Evolutionary conservation across 2,329 filamentous ascomycete species (phyloP).

Genomic region (Talaromyces islandicus): DNA sequence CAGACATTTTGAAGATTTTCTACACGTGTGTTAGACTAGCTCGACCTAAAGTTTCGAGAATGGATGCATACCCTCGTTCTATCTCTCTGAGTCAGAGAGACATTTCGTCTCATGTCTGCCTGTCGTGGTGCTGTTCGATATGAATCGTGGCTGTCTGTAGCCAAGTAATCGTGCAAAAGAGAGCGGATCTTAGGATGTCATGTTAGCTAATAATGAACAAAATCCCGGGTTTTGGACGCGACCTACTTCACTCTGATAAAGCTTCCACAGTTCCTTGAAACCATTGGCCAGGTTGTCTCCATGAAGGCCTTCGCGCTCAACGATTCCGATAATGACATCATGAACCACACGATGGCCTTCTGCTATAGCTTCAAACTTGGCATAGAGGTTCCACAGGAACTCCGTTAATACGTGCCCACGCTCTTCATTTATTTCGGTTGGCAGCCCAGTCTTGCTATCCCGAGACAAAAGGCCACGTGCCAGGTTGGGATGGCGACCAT

Average conservation of each 20-base stretch:
- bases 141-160: slow-evolving; percentile 73
- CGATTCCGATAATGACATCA: slow-evolving; percentile 81
- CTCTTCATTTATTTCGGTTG: slow-evolving; percentile 66
- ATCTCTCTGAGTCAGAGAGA: slow-evolving; percentile 43
- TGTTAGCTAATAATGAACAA: not conserved
- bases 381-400: slow-evolving; percentile 84
- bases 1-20: slow-evolving; percentile 70
- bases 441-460: slow-evolving; percentile 52
- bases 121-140: slow-evolving; percentile 50
- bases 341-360: slow-evolving; percentile 92
- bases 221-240: not conserved
- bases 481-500: slow-evolving; percentile 83
- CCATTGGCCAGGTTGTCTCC: slow-evolving; percentile 69
- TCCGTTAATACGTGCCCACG: slow-evolving; percentile 83
- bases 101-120: slow-evolving; percentile 45
- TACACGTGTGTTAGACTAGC: slow-evolving; percentile 28
- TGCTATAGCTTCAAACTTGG: slow-evolving; percentile 94
- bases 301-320: slow-evolving; percentile 66
- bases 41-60: not conserved
- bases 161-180: slow-evolving; percentile 90
- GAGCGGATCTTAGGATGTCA: slow-evolving; percentile 60
- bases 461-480: slow-evolving; percentile 46
- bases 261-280: slow-evolving; percentile 95
- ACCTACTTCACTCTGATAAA: slow-evolving; percentile 80
- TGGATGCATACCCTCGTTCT: slow-evolving; percentile 39